Conservation (phyloP, 345 rosid genomes). For the Tarenaya hassleriana region DNA sequence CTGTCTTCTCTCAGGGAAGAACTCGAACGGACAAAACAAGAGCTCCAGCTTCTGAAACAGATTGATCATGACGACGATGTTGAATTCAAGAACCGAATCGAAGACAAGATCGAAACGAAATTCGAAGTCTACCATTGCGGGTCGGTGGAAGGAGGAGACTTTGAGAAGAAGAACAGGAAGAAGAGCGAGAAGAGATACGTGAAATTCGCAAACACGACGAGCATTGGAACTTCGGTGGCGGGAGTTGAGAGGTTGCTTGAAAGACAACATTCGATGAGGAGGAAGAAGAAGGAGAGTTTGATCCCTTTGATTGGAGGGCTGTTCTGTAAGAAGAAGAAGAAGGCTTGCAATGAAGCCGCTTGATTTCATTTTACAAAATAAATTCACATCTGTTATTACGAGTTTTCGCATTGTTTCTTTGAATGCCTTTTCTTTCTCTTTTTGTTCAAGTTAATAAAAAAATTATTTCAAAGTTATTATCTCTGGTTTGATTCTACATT, state of each 20-base stretch:
- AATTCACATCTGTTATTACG: not conserved
- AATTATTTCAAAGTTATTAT: too few relatives aligned
- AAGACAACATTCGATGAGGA: conserved; percentile 61
- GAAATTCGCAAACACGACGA: conserved; percentile 48
- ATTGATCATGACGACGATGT: too few relatives aligned
- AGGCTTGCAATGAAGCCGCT: conserved; percentile 28
- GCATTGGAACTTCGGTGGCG: conserved; percentile 30
- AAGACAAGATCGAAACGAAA: conserved; percentile 27
- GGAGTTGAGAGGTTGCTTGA: conserved; percentile 38
- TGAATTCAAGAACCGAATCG: conserved; percentile 20
- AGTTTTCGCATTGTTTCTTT: conserved; percentile 1
- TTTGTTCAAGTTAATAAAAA: not conserved
- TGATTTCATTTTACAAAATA: too few relatives aligned
- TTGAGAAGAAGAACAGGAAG: too few relatives aligned
- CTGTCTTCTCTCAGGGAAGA: conserved; percentile 61
- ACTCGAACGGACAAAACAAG: conserved; percentile 64
- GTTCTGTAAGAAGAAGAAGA: conserved; percentile 64
- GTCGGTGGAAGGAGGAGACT: too few relatives aligned
- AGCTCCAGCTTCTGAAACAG: conserved; percentile 47
- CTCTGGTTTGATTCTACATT: too few relatives aligned
- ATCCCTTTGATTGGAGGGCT: conserved; percentile 60
- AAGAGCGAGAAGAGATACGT: conserved; percentile 55
- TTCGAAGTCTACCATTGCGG: conserved; percentile 23
- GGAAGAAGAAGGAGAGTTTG: conserved; percentile 58
- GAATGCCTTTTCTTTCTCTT: not conserved